These are phyloP conservation scores for Isoetes engelmannii DNA, from an alignment of 83 land plant genomes.

Conservation along the genomic window DNA sequence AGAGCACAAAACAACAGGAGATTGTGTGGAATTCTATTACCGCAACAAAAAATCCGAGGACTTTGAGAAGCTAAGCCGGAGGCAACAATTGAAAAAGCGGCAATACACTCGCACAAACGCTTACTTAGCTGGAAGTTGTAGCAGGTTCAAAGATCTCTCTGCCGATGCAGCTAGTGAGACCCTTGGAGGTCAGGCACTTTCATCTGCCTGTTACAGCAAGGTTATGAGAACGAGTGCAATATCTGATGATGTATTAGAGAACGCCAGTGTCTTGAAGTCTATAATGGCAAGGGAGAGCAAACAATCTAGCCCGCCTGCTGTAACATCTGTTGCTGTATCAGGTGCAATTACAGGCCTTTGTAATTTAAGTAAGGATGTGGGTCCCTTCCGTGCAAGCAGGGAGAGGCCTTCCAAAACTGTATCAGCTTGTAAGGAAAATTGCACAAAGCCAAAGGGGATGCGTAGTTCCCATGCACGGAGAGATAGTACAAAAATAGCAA, in stretches of 20 bases:
- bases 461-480: background rate
- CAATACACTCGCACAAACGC: conserved; percentile 30
- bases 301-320: no score
- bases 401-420: background rate
- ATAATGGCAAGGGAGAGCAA: no score
- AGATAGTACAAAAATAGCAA: background rate
- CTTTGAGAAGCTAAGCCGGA: conserved; percentile 54
- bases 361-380: conserved; percentile 1
- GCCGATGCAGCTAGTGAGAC: no score
- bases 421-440: background rate
- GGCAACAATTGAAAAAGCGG: conserved; percentile 45
- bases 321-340: background rate
- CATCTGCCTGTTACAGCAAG: background rate
- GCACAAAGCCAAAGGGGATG: conserved; percentile 2
- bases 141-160: no score
- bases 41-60: conserved; percentile 73
- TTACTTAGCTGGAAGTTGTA: conserved; percentile 14
- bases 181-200: background rate
- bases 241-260: no score
- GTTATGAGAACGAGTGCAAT: no score
- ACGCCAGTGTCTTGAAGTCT: no score
- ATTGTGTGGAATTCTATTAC: conserved; percentile 85
- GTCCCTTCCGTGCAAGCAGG: background rate
- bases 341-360: background rate
- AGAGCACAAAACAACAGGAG: conserved; percentile 82